Base-by-base conservation (phyloP, 2,329 filamentous ascomycete species). In the Aphanocladium album region DNA sequence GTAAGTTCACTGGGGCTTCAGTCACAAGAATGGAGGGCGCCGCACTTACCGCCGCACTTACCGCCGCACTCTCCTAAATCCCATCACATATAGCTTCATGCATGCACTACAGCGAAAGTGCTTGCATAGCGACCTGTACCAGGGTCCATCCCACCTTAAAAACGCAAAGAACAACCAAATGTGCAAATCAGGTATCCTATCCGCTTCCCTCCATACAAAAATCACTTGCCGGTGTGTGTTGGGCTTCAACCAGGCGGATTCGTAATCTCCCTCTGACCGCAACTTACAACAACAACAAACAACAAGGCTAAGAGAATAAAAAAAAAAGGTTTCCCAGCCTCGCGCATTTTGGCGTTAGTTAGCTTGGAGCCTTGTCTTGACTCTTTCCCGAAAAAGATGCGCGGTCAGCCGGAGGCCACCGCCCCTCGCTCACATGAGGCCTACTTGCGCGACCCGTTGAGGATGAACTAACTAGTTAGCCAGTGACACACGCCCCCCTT, bases 261-360 rank as follows among this genome's bases (percentile, higher is more conserved):
- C 53, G 23, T 11, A 23, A 46, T 33, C 27, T 39, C 21, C 14
- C 37, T 9, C 51, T 58, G 56, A 58, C 56, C 56, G 56, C 56
- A 58, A 58, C 46, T 58, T 58, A n/a, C 56, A 58, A 51, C 14
- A 58, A 51, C 14, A 58, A 58, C 46, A 50, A 58, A 51, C 43
- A 57, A 57, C 54, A 57, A 41, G 35, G 46, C 46, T 43, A 46
- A 35, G 2, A 43, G n/a, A 30, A 37, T 39, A 43, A 16, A 53
- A 45, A n/a, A 30, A 35, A 11, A 51, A n/a, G 12, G 27, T 23
- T 30, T 25, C 14, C 27, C 39, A 53, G 49, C 57, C 56, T 51
- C 56, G 37, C 37, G 35, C 14, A 3, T 37, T 51, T 58, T 39
- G 14, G 5, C 14, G 19, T 35, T 59, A 52, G 19, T 35, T 59